Evolutionary conservation across 2,329 filamentous ascomycete genomes (phyloP).

Genomic region (Paecilomyces formosus): DNA sequence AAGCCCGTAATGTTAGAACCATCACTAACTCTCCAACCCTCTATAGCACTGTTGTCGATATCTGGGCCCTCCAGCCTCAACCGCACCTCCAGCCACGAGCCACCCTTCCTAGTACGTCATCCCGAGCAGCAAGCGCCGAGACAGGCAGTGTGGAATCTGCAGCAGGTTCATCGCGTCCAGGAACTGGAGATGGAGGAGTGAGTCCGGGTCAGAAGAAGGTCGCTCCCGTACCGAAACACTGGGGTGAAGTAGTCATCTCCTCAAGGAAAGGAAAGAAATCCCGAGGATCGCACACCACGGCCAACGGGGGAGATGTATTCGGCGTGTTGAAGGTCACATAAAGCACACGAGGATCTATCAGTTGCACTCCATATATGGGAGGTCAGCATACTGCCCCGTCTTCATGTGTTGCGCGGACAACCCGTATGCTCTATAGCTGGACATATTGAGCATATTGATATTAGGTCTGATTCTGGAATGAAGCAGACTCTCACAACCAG

Average conservation of each 20-base stretch:
- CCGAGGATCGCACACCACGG: constrained; percentile 1
- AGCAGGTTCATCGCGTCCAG: constrained; percentile 8
- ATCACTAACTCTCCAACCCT: neutral
- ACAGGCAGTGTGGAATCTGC: constrained; percentile 4
- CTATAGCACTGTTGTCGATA: constrained; percentile 35
- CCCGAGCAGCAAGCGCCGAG: constrained; percentile 11
- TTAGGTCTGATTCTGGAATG: neutral
- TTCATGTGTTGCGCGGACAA: neutral
- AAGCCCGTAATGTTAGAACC: neutral
- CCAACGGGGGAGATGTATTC: constrained; percentile 27
- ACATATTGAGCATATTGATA: neutral
- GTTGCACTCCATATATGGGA: neutral
- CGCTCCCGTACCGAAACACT: constrained; percentile 31
- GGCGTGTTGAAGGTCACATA: constrained; percentile 30
- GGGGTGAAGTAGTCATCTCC: constrained; percentile 38
- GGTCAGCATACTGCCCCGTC: neutral
- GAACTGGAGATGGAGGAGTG: constrained; percentile 5
- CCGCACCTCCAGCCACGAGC: constrained; percentile 31
- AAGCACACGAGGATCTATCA: neutral
- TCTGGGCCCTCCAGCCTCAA: constrained; percentile 38
- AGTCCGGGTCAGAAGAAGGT: constrained; percentile 2
- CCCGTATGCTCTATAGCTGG: neutral
- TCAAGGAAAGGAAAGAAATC: constrained; percentile 24
- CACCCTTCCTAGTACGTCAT: constrained; percentile 23
- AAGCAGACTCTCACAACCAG: neutral